Evolutionary conservation across 768 basidiomycete genomes (phyloP), one percentile per base, ranked within the genome.

Genomic region (Saitozyma sp.): DNA sequence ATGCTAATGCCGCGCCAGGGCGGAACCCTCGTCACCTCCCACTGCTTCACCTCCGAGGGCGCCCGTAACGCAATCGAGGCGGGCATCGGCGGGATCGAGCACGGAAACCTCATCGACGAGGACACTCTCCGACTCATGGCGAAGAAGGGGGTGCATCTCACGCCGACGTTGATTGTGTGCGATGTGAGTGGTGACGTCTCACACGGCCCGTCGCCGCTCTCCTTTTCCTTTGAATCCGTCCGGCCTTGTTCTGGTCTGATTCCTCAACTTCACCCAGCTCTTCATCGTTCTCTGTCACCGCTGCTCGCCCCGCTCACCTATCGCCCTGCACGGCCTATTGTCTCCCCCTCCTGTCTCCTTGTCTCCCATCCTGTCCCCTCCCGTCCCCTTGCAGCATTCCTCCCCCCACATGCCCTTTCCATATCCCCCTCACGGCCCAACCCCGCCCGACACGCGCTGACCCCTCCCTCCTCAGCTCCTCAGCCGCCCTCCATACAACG

Each of bases 61-160:
- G 63, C 63, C 5, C 42, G 63, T 10, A 64, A 66, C 37, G 68
- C 68, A 0, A 69, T 69, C 19, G 65, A 69, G 54, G 65, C 37
- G 0, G 68, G 68, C 53, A 64, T 69, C 19, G 59, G 68, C 19
- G 68, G 68, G 13, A 69, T 69, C 54, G 68, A 69, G 29, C 68
- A 69, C 50, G 68, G 68, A 6, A 59, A 66, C 50, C 65, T 69
- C 3, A 59, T 69, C 52, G 68, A 69, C 20, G 65, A 66, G 50
- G 55, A 56, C 14, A 66, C 65, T 0, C 52, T 64, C 48, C 59
- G 61, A 40, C 58, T 69, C 7, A 69, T 69, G 66, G 68, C 68
- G 6, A 56, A 70, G 50, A 66, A 70, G 59, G 66, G 60, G 3
- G 54, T 70, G 14, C 60, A 67, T 50, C 50, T 66, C 8, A 70